Evolutionary conservation across 2,329 filamentous ascomycete species (phyloP), one percentile per base, ranked within the genome.

Genomic region (Calonectria naviculata): DNA sequence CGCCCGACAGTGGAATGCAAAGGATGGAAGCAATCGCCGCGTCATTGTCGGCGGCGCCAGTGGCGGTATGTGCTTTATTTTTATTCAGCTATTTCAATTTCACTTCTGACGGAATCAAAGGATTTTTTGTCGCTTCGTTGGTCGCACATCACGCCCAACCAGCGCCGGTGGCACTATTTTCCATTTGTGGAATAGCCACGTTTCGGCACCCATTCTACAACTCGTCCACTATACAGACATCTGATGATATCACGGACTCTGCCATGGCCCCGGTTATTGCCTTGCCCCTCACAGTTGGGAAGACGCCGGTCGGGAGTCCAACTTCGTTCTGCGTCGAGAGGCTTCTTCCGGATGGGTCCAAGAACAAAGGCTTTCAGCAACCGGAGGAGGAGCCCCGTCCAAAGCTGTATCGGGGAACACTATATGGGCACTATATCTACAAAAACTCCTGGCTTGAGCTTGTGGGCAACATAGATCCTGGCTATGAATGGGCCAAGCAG

Each of bases 161-260:
- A 1, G 72, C 78, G 5, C 82, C 82, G 2, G 15, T 80, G 1
- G 81, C 82, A 1, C 75, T 84, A 28, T 73, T 84, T 34, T 81
- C 79, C 69, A 81, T 83, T 71, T 78, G 77, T 1, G 82, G 82
- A 34, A 83, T 84, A 71, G 76, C 80, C 56, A 82, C 81, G 10
- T 83, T 83, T 66, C 79, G 76, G 28, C 82, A 84, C 60, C 68
- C 65, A 6, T 83, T 83, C 75, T 84, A 82, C 76, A 79, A 78
- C 70, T 83, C 81, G 1, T 83, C 81, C 9, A 72, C 71, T 0
- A 76, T 81, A 2, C 72, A 80, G 26, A 75, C 76, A 1, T 75
- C 79, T 0, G 76, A 80, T 8, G 79, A 77, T 19, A 78, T 82
- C 29, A 31, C 64, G 1, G 74, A 78, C 29, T 67, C 73, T 1